Evolutionary conservation across 2,329 filamentous ascomycete species (phyloP).

Genomic region (Leptographium flavum): DNA sequence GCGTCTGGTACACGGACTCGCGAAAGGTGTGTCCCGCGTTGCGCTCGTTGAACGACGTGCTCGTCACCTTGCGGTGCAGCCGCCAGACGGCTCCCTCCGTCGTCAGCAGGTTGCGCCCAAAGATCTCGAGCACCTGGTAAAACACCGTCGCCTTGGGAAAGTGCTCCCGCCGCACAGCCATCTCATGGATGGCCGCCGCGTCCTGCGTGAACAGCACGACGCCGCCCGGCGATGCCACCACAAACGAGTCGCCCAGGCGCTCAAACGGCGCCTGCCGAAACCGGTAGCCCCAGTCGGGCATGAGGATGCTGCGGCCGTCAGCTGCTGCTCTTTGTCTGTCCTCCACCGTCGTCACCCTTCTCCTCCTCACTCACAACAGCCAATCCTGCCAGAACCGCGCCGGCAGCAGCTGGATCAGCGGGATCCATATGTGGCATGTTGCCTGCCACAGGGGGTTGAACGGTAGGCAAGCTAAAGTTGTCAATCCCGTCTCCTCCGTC

Average conservation of each 20-base stretch:
- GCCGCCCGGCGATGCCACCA: conserved; percentile 44
- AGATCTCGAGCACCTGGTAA: conserved; percentile 47
- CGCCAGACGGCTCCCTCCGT: conserved; percentile 59
- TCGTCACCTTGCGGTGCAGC: conserved; percentile 56
- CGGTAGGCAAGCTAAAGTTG: conserved; percentile 27
- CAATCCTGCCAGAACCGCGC: conserved; percentile 39
- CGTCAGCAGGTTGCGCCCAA: conserved; percentile 57
- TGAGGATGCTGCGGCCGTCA: conserved; percentile 27
- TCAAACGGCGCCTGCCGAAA: conserved; percentile 42
- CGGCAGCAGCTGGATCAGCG: conserved; percentile 41
- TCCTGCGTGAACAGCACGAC: conserved; percentile 44
- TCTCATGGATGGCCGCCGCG: conserved; percentile 50
- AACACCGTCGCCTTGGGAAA: conserved; percentile 54
- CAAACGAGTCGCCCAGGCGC: conserved; percentile 46
- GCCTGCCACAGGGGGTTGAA: conserved; percentile 42
- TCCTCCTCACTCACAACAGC: conserved; percentile 35
- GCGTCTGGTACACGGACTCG: conserved; percentile 48
- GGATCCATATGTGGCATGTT: conserved; percentile 37
- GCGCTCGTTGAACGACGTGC: conserved; percentile 61
- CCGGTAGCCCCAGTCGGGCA: conserved; percentile 47
- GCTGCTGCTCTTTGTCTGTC: too few relatives aligned
- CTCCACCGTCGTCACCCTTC: too few relatives aligned
- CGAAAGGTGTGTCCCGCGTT: conserved; percentile 53
- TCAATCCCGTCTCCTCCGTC: conserved; percentile 1
- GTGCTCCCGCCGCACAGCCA: conserved; percentile 50